Base-by-base conservation (phyloP, 2,329 filamentous ascomycete genomes). In the Beauveria sp. region DNA sequence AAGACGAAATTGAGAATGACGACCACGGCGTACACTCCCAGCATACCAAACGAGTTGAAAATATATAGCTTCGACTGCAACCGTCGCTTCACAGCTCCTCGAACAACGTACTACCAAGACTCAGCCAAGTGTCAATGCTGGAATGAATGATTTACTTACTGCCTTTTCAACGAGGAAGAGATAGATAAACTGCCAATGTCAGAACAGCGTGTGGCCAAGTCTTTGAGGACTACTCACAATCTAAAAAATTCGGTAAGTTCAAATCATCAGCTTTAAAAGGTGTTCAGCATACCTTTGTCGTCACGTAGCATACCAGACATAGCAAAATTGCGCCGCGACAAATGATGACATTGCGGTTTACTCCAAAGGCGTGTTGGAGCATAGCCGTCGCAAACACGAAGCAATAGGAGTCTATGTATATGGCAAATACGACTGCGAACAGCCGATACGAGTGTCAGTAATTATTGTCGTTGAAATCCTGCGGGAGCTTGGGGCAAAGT, bases 131-230 rank as follows among this genome's bases (percentile, higher is more conserved):
- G 30, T 63, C 51, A 37, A 16, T 22, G 20, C 48, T 10, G 30
- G 26, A n/a, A 20, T 2, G 5, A 1, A 14, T 26, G 2, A 5
- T 16, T 3, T 44, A 72, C 78, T 68, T 71, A 84, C 83, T 48
- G 81, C 84, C 71, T 84, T 85, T 68, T 88, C 85, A 1, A 85
- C 84, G 2, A 88, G 73, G 67, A 87, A 88, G 28, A 84, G 75
- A 66, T 87, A 88, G n/a, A 87, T 83, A 24, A 86, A 71, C 73
- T 80, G 20, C 8, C 26, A 22, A 28, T 55, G 24, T 59, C 14
- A 52, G 43, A 53, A 52, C 34, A 63, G 46, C 30, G 12, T 3
- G 7, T 7, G 14, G 8, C 8, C 1, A 26, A 37, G 3, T 18
- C 5, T 30, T 3, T 34, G 18, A 2, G 2, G 5, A 20, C 14